Base-by-base conservation (phyloP, 257 asterid genomes). In the Plectranthus barbatus region DNA sequence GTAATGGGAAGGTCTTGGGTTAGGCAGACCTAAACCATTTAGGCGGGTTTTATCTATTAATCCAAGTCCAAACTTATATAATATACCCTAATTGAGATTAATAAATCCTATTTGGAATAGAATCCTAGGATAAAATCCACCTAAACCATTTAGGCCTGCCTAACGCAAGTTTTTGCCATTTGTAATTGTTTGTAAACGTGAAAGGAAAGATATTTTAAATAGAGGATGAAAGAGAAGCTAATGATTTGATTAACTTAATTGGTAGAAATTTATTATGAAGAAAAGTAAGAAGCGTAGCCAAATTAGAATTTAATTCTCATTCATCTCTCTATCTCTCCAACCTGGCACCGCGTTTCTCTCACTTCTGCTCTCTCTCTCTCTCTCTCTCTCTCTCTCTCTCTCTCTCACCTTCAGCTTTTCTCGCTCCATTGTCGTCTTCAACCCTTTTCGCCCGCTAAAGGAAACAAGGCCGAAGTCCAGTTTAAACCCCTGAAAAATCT, bases 301-400 rank as follows among this genome's bases (percentile, higher is more conserved):
- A 58, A 29, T 37, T 49, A 58, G 67, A 60, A 67, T 11, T 56
- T 56, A 20, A 24, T 48, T 68, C 20, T 9, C 60, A 14, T 39
- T 66, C 56, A 9, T 44, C 72, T 59, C 61, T 48, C 54, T 23
- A 37, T 59, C 49, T 51, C 24, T 69, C 51, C 58, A 33, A 54
- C 7, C 56, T 63, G 63, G 47, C 66, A 51, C 72, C 81, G 77
- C 77, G 81, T 68, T 66, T 53, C 60, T 68, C 0, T 20, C 53
- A n/a, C n/a, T n/a, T n/a, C n/a, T n/a, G n/a, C n/a, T 37, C 47
- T 18, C 57, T 9, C 37, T 37, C 69, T 31, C 47, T 57, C 19
- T 49, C 49, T 53, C 60, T 39, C 66, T 26, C 62, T 44, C 51
- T 7, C 58, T 10, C 18, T 23, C 57, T 48, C 55, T 19, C 41